Evolutionary conservation across 805 yeast species (phyloP), one percentile per base, ranked within the genome.

Genomic region (Starmerella sp.): DNA sequence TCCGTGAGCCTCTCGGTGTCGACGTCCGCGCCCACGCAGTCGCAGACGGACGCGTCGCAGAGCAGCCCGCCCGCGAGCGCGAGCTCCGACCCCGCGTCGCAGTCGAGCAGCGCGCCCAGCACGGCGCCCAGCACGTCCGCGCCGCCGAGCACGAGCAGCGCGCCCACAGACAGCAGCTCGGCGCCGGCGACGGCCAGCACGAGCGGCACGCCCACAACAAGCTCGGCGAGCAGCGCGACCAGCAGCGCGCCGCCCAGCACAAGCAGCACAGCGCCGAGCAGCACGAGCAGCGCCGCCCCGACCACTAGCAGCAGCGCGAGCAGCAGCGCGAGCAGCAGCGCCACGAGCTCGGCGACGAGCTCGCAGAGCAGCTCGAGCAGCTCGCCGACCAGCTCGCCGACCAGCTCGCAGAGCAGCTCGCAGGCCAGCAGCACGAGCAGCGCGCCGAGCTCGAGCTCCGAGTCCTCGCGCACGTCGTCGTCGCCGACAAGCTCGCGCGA

Each of bases 391-490:
- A 32, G 35, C 35, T 7, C 35, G 35, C 8, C 3, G 35, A 32
- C 4, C 4, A 32, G 35, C 17, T 14, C 41, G 13, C 8, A 14
- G 8, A 37, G 41, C 17, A 15, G 41, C 41, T 11, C 41, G n/a
- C 8, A 14, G 15, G 13, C n/a, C 17, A 15, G 41, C 41, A 37
- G 17, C 41, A 7, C 7, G n/a, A 37, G 41, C 41, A 15, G 41
- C 41, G 53, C 32, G n/a, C 13, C 48, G 17, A 42, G 47, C 45
- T 45, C 54, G 37, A 34, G 51, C n/a, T 8, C 43, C 17, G 13
- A 47, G 17, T 31, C 56, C 15, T 37, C 48, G 17, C 14, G 37
- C 32, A 15, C 22, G 39, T n/a, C 46, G n/a, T 10, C 54, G 31
- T 22, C 43, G n/a, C 14, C 43, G 11, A 17, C 43, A 5, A 4